Base-by-base conservation (phyloP, 208 protist species). In the Crithidia fasciculata region DNA sequence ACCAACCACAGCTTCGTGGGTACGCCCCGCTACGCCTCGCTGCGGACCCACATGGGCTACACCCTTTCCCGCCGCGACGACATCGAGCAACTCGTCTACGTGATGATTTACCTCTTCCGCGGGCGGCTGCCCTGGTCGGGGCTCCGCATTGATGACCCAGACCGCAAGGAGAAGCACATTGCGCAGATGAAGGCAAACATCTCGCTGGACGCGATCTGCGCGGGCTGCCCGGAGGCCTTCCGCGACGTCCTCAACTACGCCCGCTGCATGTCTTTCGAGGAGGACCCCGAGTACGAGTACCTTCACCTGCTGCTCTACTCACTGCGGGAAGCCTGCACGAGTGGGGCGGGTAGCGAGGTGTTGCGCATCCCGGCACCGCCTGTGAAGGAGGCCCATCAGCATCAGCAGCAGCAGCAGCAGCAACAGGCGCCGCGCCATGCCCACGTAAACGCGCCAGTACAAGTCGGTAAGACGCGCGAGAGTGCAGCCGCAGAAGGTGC, bases 41-140 rank as follows among this genome's bases (percentile, higher is more conserved):
- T 99, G 57, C 99, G 99, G 82, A 99, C 99, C 5, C 99, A 99
- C 86, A 67, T 96, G 10, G 99, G 99, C 62, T 95, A 98, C 58
- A 96, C 96, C 56, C 89, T 98, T 78, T 86, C 74, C 47, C 91
- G 94, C 16, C 85, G 94, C n/a, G 94, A 97, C 69, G 94, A 97
- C 72, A 59, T 97, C 12, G 92, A 97, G 74, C 77, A 85, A 9
- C 69, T 96, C 0, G 69, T 74, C 18, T 99, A 99, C 62, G 82
- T 99, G 19, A 86, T 99, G 36, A 95, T 99, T 62, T 99, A 99
- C 79, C 99, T 99, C 73, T 79, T 97, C 16, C 90, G 97, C 13
- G 99, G 99, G 2, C 85, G 66, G 15, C 85, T 99, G 61, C 99
- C 99, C 53, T 99, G 98, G 99, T 89, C 94, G 39, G 91, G 91